phyloP scores from a whole-genome alignment of 257 asterid species.

The Mitragyna speciosa region DNA sequence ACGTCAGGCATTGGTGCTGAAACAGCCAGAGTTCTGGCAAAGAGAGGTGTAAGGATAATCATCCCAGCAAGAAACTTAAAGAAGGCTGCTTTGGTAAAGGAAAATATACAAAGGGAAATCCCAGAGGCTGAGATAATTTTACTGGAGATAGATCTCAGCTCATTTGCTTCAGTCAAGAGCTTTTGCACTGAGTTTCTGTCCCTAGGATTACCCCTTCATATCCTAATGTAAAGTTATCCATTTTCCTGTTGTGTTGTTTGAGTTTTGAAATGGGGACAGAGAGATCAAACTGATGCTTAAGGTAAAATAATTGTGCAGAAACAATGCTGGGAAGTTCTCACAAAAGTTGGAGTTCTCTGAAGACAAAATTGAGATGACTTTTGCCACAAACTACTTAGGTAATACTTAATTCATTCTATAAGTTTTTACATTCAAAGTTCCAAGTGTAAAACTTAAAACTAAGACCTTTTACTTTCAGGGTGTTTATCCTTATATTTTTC shows the following conservation, averaged over 20 bases:
- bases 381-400: constrained; percentile 94
- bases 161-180: constrained; percentile 76
- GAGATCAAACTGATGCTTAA: neutral
- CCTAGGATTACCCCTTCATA: constrained; percentile 72
- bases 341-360: constrained; percentile 84
- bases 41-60: constrained; percentile 71
- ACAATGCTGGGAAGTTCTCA: constrained; percentile 95
- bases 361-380: constrained; percentile 89
- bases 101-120: constrained; percentile 46
- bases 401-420: neutral
- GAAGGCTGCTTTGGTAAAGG: constrained; percentile 65
- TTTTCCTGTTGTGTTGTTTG: neutral
- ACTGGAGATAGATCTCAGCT: constrained; percentile 81
- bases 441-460: neutral
- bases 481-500: too few species aligned
- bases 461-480: too few species aligned
- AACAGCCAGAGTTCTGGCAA: constrained; percentile 82
- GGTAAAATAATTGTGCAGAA: constrained; percentile 53
- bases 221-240: constrained; percentile 62
- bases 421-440: too few species aligned
- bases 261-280: neutral
- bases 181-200: constrained; percentile 75
- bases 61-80: constrained; percentile 75
- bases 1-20: constrained; percentile 93
- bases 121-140: constrained; percentile 60